A percentile compares a stretch with the other conserved stretches of the same genome.
Evolutionary conservation across 2,329 filamentous ascomycete genomes (phyloP).

Genomic region (Setomelanomma holmii): DNA sequence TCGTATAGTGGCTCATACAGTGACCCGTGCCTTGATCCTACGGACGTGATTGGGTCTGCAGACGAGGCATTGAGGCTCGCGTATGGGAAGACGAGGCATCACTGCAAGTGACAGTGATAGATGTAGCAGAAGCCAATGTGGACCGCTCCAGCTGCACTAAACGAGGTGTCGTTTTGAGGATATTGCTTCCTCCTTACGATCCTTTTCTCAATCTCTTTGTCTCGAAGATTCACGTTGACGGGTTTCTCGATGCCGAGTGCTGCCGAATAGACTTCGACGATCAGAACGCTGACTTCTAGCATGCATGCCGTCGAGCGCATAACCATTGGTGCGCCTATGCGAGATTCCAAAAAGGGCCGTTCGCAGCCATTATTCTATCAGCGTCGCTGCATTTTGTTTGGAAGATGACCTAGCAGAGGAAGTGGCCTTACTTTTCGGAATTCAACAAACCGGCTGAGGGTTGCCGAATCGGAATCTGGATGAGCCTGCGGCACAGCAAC

Average conservation of each 20-base stretch:
- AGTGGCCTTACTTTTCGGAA: not conserved
- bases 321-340: not conserved
- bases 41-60: not conserved
- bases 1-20: conserved; percentile 10
- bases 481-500: not conserved
- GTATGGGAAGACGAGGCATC: conserved; percentile 14
- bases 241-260: not conserved
- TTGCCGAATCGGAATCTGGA: not conserved
- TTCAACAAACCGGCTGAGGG: not conserved
- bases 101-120: conserved; percentile 18
- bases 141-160: conserved; percentile 18
- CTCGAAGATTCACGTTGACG: conserved; percentile 2
- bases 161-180: conserved; percentile 10
- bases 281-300: not conserved
- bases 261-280: not conserved
- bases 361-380: not conserved
- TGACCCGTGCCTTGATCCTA: conserved; percentile 3
- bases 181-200: conserved; percentile 6
- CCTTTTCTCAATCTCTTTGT: conserved; percentile 15
- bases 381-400: not conserved
- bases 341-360: not conserved
- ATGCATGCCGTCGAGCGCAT: not conserved
- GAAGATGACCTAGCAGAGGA: not conserved
- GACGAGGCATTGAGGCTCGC: conserved; percentile 1
- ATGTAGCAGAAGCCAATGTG: conserved; percentile 27